phyloP scores from a whole-genome alignment of 306 rosid species.

The Psophocarpus tetragonolobus region DNA sequence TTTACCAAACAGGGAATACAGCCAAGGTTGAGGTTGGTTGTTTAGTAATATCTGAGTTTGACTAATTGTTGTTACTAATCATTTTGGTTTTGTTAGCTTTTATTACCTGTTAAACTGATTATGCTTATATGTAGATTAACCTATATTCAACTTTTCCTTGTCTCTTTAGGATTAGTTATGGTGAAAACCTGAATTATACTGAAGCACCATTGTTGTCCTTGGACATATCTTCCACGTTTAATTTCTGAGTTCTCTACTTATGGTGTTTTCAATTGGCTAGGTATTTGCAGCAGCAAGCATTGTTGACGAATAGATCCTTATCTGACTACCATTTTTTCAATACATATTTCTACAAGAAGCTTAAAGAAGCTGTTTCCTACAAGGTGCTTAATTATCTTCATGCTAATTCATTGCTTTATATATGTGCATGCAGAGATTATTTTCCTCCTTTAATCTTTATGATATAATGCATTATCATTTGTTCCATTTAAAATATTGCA shows the following conservation, averaged over 20 bases:
- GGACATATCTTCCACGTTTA: constrained; percentile 23
- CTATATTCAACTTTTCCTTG: not conserved
- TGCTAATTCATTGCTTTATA: constrained; percentile 14
- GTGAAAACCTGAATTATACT: constrained; percentile 12
- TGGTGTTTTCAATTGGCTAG: constrained; percentile 48
- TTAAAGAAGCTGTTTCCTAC: constrained; percentile 73
- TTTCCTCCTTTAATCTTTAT: not conserved
- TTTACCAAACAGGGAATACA: too few relatives aligned
- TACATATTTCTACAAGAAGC: constrained; percentile 89
- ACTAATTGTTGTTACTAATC: not conserved
- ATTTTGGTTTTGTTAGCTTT: not conserved
- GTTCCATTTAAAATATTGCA: constrained; percentile 1
- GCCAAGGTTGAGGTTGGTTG: too few relatives aligned
- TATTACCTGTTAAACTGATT: not conserved
- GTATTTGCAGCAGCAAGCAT: constrained; percentile 74
- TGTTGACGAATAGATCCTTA: constrained; percentile 48
- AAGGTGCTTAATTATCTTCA: constrained; percentile 54
- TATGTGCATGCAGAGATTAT: constrained; percentile 17
- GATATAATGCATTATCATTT: constrained; percentile 1
- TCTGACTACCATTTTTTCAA: constrained; percentile 83
- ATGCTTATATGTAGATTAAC: not conserved
- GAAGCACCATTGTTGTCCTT: not conserved
- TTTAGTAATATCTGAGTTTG: not conserved
- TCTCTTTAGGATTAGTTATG: constrained; percentile 18
- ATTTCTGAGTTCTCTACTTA: constrained; percentile 25